Base-by-base conservation (phyloP, 2,329 filamentous ascomycete genomes). In the Arthrobotrys iridis region DNA sequence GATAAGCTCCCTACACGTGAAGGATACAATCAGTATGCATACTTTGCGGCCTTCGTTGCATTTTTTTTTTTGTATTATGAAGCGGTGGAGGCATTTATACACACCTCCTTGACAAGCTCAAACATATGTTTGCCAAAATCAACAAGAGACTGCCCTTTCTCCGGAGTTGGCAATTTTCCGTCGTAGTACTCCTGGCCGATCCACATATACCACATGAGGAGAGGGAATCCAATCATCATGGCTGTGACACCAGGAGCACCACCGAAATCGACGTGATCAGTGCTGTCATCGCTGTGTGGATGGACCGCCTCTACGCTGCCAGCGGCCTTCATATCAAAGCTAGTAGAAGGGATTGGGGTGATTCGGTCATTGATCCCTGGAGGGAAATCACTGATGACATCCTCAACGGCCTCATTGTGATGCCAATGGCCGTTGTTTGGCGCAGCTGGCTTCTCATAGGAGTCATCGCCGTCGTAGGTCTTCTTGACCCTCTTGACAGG, bases 171-270 rank as follows among this genome's bases (percentile, higher is more conserved):
- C 59, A 96, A 85, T 77, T 91, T 89, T 79, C 94, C 94, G 81
- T 93, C 85, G 84, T 97, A 99, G 84, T 94, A 97, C 57, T 90
- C 93, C 33, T 94, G 91, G 58, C 95, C 95, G 82, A 96, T 90
- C 93, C 93, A 98, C 93, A 99, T 97, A 84, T 97, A 98, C 87
- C 92, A 97, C 94, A 98, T 98, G 79, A 99, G 87, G 37, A 90
- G 77, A n/a, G 95, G 95, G 83, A 98, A 99, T 48, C 91, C 88
- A 77, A 93, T 86, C 93, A 98, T 98, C 88, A 97, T 93, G 78
- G 87, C 85, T 13, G 87, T 83, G 43, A 93, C 90, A 65, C 95
- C 94, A n/a, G 87, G 81, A 2, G 92, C 89, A 71, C 95, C 95
- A 77, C 94, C 94, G 81, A 98, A 99, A 81, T 99, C 96, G 77